Base-by-base conservation (phyloP, 1,284 basidiomycete species). In the Trichosporon asahii region DNA sequence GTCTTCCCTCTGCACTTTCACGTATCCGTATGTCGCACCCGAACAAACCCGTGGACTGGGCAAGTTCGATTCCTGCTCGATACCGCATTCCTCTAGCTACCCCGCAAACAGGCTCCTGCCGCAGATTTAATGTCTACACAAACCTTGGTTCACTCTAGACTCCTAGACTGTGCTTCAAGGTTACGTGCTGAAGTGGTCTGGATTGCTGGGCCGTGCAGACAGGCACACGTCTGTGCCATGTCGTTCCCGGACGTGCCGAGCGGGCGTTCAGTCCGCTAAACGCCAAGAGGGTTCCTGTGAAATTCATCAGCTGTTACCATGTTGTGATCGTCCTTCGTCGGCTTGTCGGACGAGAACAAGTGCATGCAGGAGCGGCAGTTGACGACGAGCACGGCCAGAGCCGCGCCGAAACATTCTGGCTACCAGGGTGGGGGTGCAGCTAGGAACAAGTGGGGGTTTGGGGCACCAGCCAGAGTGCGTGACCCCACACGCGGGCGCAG, bases 261-360 rank as follows among this genome's bases (percentile, higher is more conserved):
- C 40, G 40, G 40, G 7, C 40, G 18, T 18, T 6, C 5, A 15
- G 18, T 44, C 40, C 40, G 40, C 40, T n/a, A 4, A 18, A 44
- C 40, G 40, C 40, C 40, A 44, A 44, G 40, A 44, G 40, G 2
- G 40, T n/a, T n/a, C 40, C 40, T 44, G 40, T 44, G 40, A 44
- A 40, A 44, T 44, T n/a, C 40, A 44, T 44, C 40, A 44, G 40
- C 40, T 44, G 15, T 44, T 44, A 44, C 40, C 4, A 53, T 25
- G 49, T 53, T 53, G 49, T 53, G 49, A 53, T 53, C 49, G 49
- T 23, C 49, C 49, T 25, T 53, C 49, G 49, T 53, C 49, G 49
- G 49, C 21, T 53, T 53, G 49, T 53, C 49, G 49, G 49, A 25
- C 49, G 49, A 53, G 23, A 53, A 6, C 23, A 9, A 9, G 49